These are phyloP conservation scores for Alternaria brassicicola DNA, from an alignment of 2,329 filamentous ascomycete genomes.

Conservation along the genomic window DNA sequence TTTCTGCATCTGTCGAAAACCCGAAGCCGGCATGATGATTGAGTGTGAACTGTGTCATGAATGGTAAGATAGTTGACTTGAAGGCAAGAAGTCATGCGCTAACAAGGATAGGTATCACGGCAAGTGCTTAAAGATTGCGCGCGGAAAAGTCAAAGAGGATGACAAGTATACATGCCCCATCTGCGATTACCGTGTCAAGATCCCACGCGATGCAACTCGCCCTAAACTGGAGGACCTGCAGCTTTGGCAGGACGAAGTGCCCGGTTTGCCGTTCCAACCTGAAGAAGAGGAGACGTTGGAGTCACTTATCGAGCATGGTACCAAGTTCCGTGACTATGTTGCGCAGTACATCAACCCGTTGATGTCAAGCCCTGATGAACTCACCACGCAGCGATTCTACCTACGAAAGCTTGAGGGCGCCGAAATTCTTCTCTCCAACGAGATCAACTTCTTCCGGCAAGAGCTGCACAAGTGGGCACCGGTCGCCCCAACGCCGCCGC, in stretches of 20 bases:
- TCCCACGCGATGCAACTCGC: constrained; percentile 91
- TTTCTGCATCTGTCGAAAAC: constrained; percentile 93
- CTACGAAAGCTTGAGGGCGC: constrained; percentile 96
- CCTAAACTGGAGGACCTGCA: constrained; percentile 92
- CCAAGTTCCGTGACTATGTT: constrained; percentile 83
- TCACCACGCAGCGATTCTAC: constrained; percentile 90
- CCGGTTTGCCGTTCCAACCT: constrained; percentile 84
- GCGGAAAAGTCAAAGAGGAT: constrained; percentile 97
- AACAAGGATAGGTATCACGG: constrained; percentile 81
- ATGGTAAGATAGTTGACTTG: constrained; percentile 67
- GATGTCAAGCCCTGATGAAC: constrained; percentile 81
- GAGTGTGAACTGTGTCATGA: constrained; percentile 98
- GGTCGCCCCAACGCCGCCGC: constrained; percentile 83
- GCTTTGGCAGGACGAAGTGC: constrained; percentile 82
- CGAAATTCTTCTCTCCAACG: constrained; percentile 85
- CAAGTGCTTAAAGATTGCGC: constrained; percentile 95
- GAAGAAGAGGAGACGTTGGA: constrained; percentile 88
- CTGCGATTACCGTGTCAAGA: constrained; percentile 96
- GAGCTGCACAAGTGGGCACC: constrained; percentile 95
- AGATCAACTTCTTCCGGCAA: constrained; percentile 98
- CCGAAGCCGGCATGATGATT: constrained; percentile 99
- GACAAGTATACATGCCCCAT: constrained; percentile 99
- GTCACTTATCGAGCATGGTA: constrained; percentile 85
- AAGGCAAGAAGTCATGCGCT: constrained; percentile 17
- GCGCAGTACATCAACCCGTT: constrained; percentile 79